Base-by-base conservation (phyloP, 2,329 filamentous ascomycete species). In the Thielaviopsis populi region DNA sequence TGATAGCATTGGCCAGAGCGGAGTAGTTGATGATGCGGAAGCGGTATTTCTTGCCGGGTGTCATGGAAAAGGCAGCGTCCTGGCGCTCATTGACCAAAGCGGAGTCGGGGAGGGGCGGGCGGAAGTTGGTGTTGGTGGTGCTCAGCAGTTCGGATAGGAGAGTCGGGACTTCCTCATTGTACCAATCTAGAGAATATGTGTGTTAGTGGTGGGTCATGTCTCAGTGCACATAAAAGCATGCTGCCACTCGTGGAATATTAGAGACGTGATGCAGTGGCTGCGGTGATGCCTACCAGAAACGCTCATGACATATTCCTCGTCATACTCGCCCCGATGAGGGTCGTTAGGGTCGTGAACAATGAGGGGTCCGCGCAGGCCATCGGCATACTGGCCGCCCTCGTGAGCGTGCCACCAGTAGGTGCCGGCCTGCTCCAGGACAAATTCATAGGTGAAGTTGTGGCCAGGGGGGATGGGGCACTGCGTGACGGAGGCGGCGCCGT, bases 391-490 rank as follows among this genome's bases (percentile, higher is more conserved):
- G 6, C 75, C 78, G 65, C 74, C 73, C 3, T 62, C 59, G 24
- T 67, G 67, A 2, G 64, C 63, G 42, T 68, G 67, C 43, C 75
- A 79, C 78, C 77, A 79, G 63, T 73, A 79, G 2, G 77, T 79
- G 5, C 78, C 78, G 2, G 76, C 70, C 11, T 68, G 68, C 65
- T 78, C 73, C 15, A 73, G 74, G 73, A 75, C 72, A 67, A 82
- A 82, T 56, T 77, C 73, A 68, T 83, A 85, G 2, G 75, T 78
- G 68, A 84, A 77, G 17, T 71, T 76, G n/a, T 73, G 72, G 3
- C 78, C 80, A 0, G 82, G 79, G 2, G 76, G 73, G 19, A 85
- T 75, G 0, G 78, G 70, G 67, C 79, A 83, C 68, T 85, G 82
- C 0, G 79, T 81, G 3, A 80, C 76, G 15, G 75, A 76, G 1